Evolutionary conservation across 371 early-diverging fungal genomes (phyloP).

Genomic region (Mortierella sp.): DNA sequence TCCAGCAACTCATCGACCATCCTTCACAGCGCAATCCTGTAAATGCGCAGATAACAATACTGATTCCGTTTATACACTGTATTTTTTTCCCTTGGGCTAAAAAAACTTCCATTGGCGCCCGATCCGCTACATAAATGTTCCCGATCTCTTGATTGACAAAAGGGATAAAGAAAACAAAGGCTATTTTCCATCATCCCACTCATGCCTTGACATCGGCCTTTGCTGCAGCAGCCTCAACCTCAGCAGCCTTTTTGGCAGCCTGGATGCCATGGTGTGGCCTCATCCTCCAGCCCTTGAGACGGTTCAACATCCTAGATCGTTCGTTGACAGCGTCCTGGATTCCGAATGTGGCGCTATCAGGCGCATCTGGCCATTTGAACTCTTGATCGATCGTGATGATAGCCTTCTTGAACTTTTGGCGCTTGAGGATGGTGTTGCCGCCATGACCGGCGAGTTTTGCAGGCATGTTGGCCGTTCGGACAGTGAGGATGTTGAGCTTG

Average conservation of each 20-base stretch:
- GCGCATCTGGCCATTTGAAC: constrained; percentile 84
- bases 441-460: constrained; percentile 64
- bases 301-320: constrained; percentile 58
- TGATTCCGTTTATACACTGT: no score
- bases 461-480: constrained; percentile 88
- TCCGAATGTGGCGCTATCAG: constrained; percentile 72
- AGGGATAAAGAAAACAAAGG: background rate
- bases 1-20: no score
- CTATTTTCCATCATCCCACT: background rate
- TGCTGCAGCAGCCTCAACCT: constrained; percentile 23
- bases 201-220: constrained; percentile 38
- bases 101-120: background rate
- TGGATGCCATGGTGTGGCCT: constrained; percentile 56
- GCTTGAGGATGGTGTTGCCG: constrained; percentile 59
- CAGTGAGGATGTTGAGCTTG: constrained; percentile 84
- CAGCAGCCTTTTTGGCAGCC: constrained; percentile 48
- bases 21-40: no score
- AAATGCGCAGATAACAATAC: no score
- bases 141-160: background rate
- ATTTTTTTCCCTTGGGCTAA: no score
- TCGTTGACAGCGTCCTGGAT: constrained; percentile 58
- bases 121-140: constrained; percentile 4
- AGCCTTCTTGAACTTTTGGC: constrained; percentile 87
- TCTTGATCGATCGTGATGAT: constrained; percentile 90
- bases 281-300: constrained; percentile 83